These are phyloP conservation scores for Globisporangium iwayamae DNA, from an alignment of 352 stramenopile genomes.

Conservation along the genomic window DNA sequence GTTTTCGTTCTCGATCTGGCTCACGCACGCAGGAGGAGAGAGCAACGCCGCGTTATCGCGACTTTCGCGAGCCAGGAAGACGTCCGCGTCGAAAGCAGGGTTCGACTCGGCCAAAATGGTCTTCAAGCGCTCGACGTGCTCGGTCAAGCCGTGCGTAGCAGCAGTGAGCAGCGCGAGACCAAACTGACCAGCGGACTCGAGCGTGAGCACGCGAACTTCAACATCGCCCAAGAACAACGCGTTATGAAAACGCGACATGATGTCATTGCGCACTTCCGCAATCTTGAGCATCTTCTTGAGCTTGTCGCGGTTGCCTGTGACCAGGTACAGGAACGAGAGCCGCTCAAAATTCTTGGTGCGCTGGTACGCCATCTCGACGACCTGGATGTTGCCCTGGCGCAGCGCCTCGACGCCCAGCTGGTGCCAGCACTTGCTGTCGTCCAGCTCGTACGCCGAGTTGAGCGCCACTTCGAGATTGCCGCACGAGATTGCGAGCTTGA, in stretches of 20 bases:
- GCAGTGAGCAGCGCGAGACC: conserved; percentile 96
- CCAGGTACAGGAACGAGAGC: conserved; percentile 98
- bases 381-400: conserved; percentile 97
- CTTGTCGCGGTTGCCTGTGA: conserved; percentile 98
- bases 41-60: conserved; percentile 79
- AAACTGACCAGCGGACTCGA: conserved; percentile 95
- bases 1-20: conserved; percentile 91
- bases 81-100: conserved; percentile 60
- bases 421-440: conserved; percentile 96
- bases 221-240: conserved; percentile 97
- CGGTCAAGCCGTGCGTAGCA: conserved; percentile 92
- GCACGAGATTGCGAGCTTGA: conserved; percentile 98
- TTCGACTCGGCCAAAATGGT: conserved; percentile 90
- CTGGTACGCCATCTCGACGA: conserved; percentile 99
- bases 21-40: conserved; percentile 93
- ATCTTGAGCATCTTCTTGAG: conserved; percentile 99
- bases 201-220: conserved; percentile 92
- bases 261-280: conserved; percentile 96
- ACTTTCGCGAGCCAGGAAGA: conserved; percentile 67
- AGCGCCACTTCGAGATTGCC: conserved; percentile 99
- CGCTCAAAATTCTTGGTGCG: conserved; percentile 99
- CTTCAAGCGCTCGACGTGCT: conserved; percentile 93
- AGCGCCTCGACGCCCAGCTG: conserved; percentile 96
- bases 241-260: conserved; percentile 99
- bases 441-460: conserved; percentile 94